Evolutionary conservation across 2,329 filamentous ascomycete species (phyloP).

Genomic region (Chalara sp.): DNA sequence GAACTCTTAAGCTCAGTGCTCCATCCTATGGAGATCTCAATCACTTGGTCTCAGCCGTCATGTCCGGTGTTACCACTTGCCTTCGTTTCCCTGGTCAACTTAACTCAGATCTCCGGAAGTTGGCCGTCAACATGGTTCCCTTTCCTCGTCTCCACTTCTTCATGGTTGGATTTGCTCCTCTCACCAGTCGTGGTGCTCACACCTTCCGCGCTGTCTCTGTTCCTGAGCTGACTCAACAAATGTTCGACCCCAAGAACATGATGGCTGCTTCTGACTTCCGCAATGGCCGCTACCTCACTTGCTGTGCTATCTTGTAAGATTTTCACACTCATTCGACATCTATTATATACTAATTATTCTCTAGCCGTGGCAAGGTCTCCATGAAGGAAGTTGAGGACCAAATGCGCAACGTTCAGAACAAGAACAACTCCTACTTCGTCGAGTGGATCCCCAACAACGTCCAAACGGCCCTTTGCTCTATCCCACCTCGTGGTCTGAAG

Average conservation of each 20-base stretch:
- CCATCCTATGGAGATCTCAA: slow-evolving; percentile 99
- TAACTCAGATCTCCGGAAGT: slow-evolving; percentile 98
- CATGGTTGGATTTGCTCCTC: slow-evolving; percentile 99
- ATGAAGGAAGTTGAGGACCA: slow-evolving; percentile 99
- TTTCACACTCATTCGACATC: no score
- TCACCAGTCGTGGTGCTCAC: slow-evolving; percentile 87
- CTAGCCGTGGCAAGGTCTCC: slow-evolving; percentile 92
- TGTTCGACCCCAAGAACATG: slow-evolving; percentile 99
- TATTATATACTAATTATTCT: slow-evolving; percentile 25
- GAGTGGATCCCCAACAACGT: slow-evolving; percentile 99
- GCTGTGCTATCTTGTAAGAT: slow-evolving; percentile 86
- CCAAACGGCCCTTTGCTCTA: slow-evolving; percentile 97
- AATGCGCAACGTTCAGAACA: slow-evolving; percentile 99
- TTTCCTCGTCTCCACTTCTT: slow-evolving; percentile 99
- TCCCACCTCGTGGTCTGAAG: slow-evolving; percentile 94
- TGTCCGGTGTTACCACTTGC: slow-evolving; percentile 98
- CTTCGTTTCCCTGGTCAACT: slow-evolving; percentile 99
- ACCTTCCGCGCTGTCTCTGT: slow-evolving; percentile 97
- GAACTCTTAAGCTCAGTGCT: slow-evolving; percentile 97
- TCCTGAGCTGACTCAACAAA: slow-evolving; percentile 98
- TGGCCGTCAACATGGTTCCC: slow-evolving; percentile 99
- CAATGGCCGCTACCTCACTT: slow-evolving; percentile 98
- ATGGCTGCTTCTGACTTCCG: slow-evolving; percentile 99
- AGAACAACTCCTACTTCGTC: slow-evolving; percentile 99
- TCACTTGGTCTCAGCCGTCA: slow-evolving; percentile 98